Conservation (phyloP, 2,329 filamentous ascomycete genomes). For the Dactylella cylindrospora region DNA sequence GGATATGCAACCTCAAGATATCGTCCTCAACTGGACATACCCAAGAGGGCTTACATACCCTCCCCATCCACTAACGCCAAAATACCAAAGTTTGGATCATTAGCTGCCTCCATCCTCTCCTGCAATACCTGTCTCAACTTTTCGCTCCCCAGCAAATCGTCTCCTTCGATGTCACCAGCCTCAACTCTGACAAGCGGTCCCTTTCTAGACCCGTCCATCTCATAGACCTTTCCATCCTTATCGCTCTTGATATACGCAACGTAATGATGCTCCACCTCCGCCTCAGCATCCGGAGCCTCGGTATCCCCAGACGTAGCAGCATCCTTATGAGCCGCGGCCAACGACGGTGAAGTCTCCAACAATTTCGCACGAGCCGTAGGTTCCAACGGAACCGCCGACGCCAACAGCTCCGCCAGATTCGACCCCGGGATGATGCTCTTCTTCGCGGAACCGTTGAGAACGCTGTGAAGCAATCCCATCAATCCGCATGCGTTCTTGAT, state of each 20-base stretch:
- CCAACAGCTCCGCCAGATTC: conserved; percentile 66
- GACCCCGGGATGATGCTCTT: conserved; percentile 62
- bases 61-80: conserved; percentile 50
- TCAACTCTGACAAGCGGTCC: conserved; percentile 66
- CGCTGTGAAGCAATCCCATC: conserved; percentile 82
- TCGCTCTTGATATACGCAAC: conserved; percentile 84
- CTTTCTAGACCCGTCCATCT: conserved; percentile 73
- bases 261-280: conserved; percentile 88
- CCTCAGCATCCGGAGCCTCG: conserved; percentile 71
- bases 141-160: conserved; percentile 73
- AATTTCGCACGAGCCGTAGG: conserved; percentile 69
- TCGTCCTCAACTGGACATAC: too few species aligned
- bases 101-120: conserved; percentile 52
- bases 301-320: conserved; percentile 80
- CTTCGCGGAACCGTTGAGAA: conserved; percentile 72
- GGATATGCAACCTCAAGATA: too few species aligned
- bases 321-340: conserved; percentile 76
- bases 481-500: conserved; percentile 91
- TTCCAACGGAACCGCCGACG: conserved; percentile 68
- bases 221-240: conserved; percentile 71
- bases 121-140: conserved; percentile 69
- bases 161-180: conserved; percentile 58
- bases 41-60: too few species aligned
- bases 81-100: conserved; percentile 53
- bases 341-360: conserved; percentile 71